Conservation (phyloP, 2,329 filamentous ascomycete species). For the Colletotrichum eremochloae region DNA sequence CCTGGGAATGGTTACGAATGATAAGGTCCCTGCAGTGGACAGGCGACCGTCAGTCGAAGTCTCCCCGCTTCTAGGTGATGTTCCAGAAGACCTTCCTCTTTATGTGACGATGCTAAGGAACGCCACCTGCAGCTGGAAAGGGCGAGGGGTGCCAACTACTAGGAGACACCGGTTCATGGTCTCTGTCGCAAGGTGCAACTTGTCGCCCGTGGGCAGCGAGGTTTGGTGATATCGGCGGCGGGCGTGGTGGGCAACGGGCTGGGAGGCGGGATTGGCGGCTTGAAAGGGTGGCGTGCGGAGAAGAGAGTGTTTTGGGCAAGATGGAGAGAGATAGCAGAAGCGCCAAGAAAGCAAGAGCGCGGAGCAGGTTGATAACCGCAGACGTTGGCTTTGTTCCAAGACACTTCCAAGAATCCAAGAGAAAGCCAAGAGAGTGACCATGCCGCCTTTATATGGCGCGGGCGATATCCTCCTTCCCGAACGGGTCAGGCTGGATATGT, state of each 20-base stretch:
- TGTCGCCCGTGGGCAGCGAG: not conserved
- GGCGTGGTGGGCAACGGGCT: not conserved
- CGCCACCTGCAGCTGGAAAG: conserved; percentile 26
- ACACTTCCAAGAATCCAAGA: conserved; percentile 30
- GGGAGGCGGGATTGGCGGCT: conserved; percentile 1
- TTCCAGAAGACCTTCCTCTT: conserved; percentile 30
- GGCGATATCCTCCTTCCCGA: conserved; percentile 37
- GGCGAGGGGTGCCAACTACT: conserved; percentile 15
- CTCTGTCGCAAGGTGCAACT: not conserved
- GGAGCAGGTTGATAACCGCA: conserved; percentile 23
- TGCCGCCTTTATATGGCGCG: conserved; percentile 34
- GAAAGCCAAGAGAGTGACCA: conserved; percentile 37
- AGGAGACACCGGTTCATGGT: conserved; percentile 12
- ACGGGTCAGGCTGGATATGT: conserved; percentile 9
- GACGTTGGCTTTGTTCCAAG: conserved; percentile 15
- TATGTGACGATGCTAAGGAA: not conserved
- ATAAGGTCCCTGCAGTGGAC: not conserved
- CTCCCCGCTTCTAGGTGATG: not conserved
- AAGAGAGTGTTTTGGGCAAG: conserved; percentile 10
- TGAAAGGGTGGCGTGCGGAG: not conserved
- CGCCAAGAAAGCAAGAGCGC: conserved; percentile 23
- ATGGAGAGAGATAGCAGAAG: conserved; percentile 24
- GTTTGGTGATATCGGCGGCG: not conserved
- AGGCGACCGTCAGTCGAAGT: not conserved
- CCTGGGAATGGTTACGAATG: conserved; percentile 29